Percentiles rank a stretch among this genome's conserved stretches.
phyloP scores from a whole-genome alignment of 371 early-diverging fungal genomes.

The Capillidium rhysosporum region DNA sequence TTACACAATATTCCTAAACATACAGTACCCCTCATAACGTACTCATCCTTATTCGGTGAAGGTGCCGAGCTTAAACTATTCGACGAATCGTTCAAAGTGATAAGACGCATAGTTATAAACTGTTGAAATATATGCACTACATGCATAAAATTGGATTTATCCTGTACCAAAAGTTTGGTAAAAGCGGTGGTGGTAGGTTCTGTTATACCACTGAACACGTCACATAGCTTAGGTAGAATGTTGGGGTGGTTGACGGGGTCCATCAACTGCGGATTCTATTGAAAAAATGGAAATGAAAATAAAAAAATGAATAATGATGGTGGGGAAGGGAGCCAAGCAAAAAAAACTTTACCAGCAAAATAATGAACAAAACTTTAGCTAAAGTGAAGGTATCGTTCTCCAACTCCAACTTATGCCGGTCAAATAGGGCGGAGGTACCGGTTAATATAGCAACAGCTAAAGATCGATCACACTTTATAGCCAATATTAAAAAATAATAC shows the following conservation, averaged over 20 bases:
- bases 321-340: too few relatives aligned
- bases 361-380: conserved; percentile 5
- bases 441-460: conserved; percentile 7
- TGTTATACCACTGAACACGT: not conserved
- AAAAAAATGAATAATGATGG: too few relatives aligned
- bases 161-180: not conserved
- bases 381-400: conserved; percentile 7
- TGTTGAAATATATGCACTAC: conserved; percentile 6
- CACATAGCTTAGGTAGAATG: conserved; percentile 3
- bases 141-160: conserved; percentile 1
- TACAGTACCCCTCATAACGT: conserved; percentile 19
- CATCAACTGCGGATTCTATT: conserved; percentile 7
- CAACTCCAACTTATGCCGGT: conserved; percentile 11
- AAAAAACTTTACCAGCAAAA: not conserved
- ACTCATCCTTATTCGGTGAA: conserved; percentile 18
- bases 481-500: too few relatives aligned
- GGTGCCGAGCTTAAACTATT: too few relatives aligned
- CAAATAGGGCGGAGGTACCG: conserved; percentile 11
- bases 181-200: not conserved
- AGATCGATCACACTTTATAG: too few relatives aligned
- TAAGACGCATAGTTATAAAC: conserved; percentile 9
- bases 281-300: too few relatives aligned
- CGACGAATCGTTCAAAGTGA: not conserved
- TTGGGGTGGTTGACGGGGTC: conserved; percentile 2
- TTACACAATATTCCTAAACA: conserved; percentile 22